Base-by-base conservation (phyloP, 2,329 filamentous ascomycete species). In the Ophiosphaerella narmari region DNA sequence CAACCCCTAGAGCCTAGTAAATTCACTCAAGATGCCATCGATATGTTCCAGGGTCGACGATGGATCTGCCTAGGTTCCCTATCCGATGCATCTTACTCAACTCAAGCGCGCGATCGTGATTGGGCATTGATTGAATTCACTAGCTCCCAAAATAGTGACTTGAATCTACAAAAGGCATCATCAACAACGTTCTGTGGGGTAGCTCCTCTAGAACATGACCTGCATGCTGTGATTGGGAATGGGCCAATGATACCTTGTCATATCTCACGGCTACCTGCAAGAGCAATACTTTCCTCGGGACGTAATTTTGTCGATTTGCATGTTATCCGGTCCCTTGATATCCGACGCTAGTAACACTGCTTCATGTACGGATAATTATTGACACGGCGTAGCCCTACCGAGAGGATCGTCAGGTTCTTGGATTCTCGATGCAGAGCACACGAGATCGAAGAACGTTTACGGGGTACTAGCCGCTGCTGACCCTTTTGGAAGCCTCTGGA, bases 381-480 rank as follows among this genome's bases (percentile, higher is more conserved):
- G n/a, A 49, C 23, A 16, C 7, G 2, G 13, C 7, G 1, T 2
- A 49, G 31, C 24, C 7, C 23, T 38, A 18, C 34, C 24, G 2
- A n/a, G 14, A 23, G 50, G 49, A 4, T 32, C 23, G 12, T 56
- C 53, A 33, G 53, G 46, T 4, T 21, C 53, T 4, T 56, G 49
- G 49, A 39, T 56, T 4, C 7, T 49, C 2, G 18, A 36, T 14
- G 7, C 14, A 2, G 18, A 9, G 7, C 16, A 23, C 7, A n/a
- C 33, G 14, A 32, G 5, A 12, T n/a, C 9, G 13, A 39, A 33
- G 4, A 35, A 35, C 7, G 37, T 52, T 7, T 44, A 43, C 33
- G 50, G 55, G 4, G 38, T 45, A 7, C 12, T 54, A 11, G 38
- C 50, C 11, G 55, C 55, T 6, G 42, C 48, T 23, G 55, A 56